Evolutionary conservation across 352 stramenopile genomes (phyloP).

Genomic region (Pythium phragmitis): DNA sequence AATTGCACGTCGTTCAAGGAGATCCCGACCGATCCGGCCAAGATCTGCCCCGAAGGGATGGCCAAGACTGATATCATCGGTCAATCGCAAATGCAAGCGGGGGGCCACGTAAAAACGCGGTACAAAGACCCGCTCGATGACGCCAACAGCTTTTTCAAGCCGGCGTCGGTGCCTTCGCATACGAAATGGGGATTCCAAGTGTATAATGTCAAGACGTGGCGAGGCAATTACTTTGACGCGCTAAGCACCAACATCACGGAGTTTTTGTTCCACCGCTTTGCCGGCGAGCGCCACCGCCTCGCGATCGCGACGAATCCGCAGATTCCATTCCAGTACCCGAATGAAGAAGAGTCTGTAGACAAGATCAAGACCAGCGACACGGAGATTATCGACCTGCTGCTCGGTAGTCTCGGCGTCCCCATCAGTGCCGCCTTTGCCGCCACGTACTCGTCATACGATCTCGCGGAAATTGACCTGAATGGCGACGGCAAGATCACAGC

Average conservation of each 20-base stretch:
- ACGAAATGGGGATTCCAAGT: constrained; percentile 79
- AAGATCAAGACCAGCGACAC: constrained; percentile 55
- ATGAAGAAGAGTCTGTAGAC: constrained; percentile 46
- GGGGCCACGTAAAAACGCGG: constrained; percentile 64
- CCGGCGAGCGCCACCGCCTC: constrained; percentile 40
- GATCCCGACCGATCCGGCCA: constrained; percentile 29
- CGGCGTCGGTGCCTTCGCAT: constrained; percentile 82
- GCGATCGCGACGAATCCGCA: constrained; percentile 42
- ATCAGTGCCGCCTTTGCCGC: constrained; percentile 48
- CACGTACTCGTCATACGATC: constrained; percentile 74
- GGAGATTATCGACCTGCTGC: constrained; percentile 56
- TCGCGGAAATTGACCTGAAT: constrained; percentile 67
- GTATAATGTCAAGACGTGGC: constrained; percentile 91
- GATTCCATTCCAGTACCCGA: constrained; percentile 48
- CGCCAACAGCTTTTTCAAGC: constrained; percentile 88
- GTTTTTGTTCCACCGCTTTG: constrained; percentile 74
- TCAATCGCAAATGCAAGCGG: constrained; percentile 54
- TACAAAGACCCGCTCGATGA: constrained; percentile 93
- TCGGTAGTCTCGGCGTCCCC: constrained; percentile 65
- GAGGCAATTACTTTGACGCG: constrained; percentile 94
- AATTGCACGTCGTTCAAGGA: constrained; percentile 50
- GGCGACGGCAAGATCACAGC: constrained; percentile 71
- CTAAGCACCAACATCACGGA: constrained; percentile 92
- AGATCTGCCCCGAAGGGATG: constrained; percentile 52
- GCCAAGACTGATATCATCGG: constrained; percentile 64